These are phyloP conservation scores for Nannizzia gypsea DNA, from an alignment of 2,329 filamentous ascomycete species.

Conservation along the genomic window DNA sequence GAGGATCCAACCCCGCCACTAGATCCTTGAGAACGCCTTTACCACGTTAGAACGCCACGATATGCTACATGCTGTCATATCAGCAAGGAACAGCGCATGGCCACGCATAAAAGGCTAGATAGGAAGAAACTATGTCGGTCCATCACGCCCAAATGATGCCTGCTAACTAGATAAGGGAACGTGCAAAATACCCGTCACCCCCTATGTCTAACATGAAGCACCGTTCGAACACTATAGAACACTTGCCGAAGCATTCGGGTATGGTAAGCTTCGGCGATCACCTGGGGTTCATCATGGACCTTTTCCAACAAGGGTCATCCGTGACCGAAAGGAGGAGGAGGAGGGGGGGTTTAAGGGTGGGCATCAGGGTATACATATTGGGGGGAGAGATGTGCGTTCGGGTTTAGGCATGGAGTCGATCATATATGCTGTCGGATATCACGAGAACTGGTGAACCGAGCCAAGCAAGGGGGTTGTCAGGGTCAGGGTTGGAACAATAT, in stretches of 20 bases:
- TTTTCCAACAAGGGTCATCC: background rate
- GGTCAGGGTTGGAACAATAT: background rate
- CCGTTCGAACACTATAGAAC: background rate
- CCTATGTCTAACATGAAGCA: background rate
- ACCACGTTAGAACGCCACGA: background rate
- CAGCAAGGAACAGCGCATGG: conserved; percentile 1
- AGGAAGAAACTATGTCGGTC: too few relatives aligned
- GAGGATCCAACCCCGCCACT: background rate
- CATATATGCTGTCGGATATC: background rate
- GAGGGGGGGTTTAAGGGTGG: background rate
- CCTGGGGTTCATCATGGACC: background rate
- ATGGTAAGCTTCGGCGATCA: background rate
- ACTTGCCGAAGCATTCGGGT: background rate
- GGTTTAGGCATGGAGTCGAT: background rate
- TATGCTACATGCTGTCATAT: background rate
- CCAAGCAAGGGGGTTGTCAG: background rate
- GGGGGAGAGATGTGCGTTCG: background rate
- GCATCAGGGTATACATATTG: background rate
- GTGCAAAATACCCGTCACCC: background rate
- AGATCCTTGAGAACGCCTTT: background rate
- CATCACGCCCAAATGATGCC: too few relatives aligned
- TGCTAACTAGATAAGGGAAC: background rate
- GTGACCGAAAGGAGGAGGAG: background rate
- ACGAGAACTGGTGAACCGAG: conserved; percentile 3
- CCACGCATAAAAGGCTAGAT: background rate